These are phyloP conservation scores for Ruellia speciosa DNA, from an alignment of 305 asterid species.

Conservation along the genomic window DNA sequence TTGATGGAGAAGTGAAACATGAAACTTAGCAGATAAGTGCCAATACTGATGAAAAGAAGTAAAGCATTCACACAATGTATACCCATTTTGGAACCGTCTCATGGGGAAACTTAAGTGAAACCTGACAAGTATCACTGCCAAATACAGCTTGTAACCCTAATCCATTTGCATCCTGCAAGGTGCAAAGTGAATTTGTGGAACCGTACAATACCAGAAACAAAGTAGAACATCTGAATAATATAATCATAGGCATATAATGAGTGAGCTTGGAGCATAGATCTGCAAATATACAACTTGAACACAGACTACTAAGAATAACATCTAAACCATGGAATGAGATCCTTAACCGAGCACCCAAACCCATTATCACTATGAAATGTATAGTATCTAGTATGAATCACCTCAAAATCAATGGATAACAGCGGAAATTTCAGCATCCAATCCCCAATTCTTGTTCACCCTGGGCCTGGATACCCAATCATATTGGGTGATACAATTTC, in stretches of 20 bases:
- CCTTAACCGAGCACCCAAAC: neutral
- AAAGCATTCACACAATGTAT: slow-evolving; percentile 23
- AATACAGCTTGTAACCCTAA: slow-evolving; percentile 75
- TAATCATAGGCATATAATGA: slow-evolving; percentile 1
- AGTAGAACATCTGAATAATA: slow-evolving; percentile 3
- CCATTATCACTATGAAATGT: neutral
- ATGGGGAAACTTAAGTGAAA: slow-evolving; percentile 54
- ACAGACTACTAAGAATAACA: neutral
- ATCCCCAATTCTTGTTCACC: no score
- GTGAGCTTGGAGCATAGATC: neutral
- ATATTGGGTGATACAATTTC: no score
- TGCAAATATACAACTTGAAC: neutral
- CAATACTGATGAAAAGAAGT: neutral
- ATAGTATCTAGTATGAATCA: neutral
- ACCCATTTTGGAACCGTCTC: slow-evolving; percentile 92
- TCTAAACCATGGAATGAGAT: neutral
- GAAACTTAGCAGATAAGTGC: neutral
- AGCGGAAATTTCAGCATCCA: no score
- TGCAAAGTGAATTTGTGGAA: slow-evolving; percentile 16
- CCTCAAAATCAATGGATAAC: neutral
- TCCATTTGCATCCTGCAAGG: slow-evolving; percentile 82
- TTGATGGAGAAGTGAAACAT: slow-evolving; percentile 1
- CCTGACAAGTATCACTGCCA: slow-evolving; percentile 60
- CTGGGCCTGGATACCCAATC: no score
- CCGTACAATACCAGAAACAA: neutral